phyloP scores from a whole-genome alignment of 352 stramenopile genomes.

The Globisporangium lucens region DNA sequence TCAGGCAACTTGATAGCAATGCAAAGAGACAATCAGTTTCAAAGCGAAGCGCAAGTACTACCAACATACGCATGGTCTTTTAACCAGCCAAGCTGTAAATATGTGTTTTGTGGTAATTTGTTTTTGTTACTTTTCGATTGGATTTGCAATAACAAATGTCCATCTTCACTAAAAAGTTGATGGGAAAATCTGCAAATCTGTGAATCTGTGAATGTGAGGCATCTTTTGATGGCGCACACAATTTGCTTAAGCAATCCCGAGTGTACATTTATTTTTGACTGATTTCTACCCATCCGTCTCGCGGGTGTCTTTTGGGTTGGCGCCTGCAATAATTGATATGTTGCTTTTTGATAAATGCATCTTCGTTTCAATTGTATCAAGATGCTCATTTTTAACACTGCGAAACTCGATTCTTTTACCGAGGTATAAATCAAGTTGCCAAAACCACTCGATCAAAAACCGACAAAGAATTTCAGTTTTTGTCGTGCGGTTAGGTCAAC shows the following conservation, averaged over 20 bases:
- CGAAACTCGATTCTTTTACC: neutral
- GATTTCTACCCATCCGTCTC: neutral
- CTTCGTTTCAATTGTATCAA: neutral
- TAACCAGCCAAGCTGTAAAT: no score
- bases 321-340: neutral
- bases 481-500: no score
- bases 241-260: neutral
- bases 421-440: neutral
- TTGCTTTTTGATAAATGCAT: neutral
- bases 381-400: neutral
- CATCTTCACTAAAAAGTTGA: neutral
- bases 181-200: neutral
- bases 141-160: neutral
- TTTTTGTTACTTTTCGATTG: no score
- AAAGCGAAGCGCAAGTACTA: no score
- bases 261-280: neutral
- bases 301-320: neutral
- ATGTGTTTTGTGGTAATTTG: no score
- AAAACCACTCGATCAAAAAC: neutral
- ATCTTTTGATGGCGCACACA: neutral
- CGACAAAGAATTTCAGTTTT: neutral
- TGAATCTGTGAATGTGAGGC: neutral
- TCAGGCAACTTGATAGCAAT: no score
- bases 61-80: neutral
- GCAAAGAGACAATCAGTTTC: no score